phyloP scores from a whole-genome alignment of 768 basidiomycete genomes.

The Lactifluus volemus region DNA sequence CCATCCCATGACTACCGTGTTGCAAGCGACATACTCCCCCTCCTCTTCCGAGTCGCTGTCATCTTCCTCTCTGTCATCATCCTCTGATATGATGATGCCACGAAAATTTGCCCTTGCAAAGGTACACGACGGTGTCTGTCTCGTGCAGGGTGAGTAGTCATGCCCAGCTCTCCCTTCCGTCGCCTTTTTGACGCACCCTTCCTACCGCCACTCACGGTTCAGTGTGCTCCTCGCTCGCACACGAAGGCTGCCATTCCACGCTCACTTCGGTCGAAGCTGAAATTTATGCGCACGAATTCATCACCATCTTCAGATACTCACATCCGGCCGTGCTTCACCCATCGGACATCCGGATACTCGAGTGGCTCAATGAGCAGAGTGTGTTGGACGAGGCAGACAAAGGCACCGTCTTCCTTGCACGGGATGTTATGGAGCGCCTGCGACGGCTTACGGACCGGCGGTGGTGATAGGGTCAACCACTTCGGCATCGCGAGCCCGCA shows the following conservation, averaged over 20 bases:
- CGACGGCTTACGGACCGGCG: slow-evolving; percentile 24
- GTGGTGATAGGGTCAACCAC: not conserved
- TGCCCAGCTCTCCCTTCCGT: too few species aligned
- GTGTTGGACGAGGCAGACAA: slow-evolving; percentile 29
- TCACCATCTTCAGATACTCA: slow-evolving; percentile 33
- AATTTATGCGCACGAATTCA: slow-evolving; percentile 33
- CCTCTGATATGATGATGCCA: not conserved
- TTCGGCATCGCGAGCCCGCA: not conserved
- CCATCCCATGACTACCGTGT: slow-evolving; percentile 1
- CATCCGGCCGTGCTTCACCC: slow-evolving; percentile 29
- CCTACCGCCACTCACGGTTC: not conserved
- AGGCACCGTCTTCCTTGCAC: slow-evolving; percentile 30
- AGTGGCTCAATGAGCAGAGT: slow-evolving; percentile 25
- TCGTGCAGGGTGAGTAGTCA: slow-evolving; percentile 19
- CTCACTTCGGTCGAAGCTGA: slow-evolving; percentile 26
- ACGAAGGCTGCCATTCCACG: slow-evolving; percentile 22
- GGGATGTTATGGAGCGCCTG: slow-evolving; percentile 28
- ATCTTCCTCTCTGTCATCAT: not conserved
- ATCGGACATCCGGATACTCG: slow-evolving; percentile 30
- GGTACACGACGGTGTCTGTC: slow-evolving; percentile 20
- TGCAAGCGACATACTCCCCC: slow-evolving; percentile 3
- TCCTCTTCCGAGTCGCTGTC: not conserved
- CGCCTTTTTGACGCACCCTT: not conserved
- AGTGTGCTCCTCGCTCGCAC: slow-evolving; percentile 15
- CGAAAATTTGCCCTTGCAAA: slow-evolving; percentile 20